Conservation (phyloP, 805 yeast species). For the Scheffersomyces stipitis region DNA sequence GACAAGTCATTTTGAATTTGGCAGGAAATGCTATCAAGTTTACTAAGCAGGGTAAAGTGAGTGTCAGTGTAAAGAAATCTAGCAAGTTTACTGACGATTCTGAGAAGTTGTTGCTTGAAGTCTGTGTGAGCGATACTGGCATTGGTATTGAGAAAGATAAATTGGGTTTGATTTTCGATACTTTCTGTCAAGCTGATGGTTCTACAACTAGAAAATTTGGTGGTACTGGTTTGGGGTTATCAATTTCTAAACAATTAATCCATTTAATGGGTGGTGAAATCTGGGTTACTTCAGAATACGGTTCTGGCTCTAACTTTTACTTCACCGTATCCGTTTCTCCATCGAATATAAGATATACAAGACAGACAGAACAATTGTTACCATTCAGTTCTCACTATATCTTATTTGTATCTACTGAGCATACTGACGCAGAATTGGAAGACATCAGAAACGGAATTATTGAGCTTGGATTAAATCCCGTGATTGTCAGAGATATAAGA, state of each 20-base stretch:
- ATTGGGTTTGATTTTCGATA: conserved; percentile 80
- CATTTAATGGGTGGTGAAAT: conserved; percentile 93
- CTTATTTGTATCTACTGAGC: conserved; percentile 67
- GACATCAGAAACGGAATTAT: conserved; percentile 51
- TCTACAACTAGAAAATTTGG: conserved; percentile 91
- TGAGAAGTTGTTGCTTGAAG: conserved; percentile 59
- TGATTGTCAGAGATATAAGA: conserved; percentile 53
- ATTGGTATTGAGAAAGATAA: conserved; percentile 87
- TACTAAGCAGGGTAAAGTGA: conserved; percentile 79
- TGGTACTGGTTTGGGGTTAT: conserved; percentile 87
- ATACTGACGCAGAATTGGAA: conserved; percentile 49
- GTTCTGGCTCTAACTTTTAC: conserved; percentile 79
- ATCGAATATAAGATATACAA: conserved; percentile 57
- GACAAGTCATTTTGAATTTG: conserved; percentile 82
- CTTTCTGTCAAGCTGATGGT: conserved; percentile 92
- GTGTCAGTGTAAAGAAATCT: conserved; percentile 66
- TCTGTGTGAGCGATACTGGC: conserved; percentile 88
- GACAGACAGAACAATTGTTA: conserved; percentile 65
- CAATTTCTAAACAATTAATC: conserved; percentile 83
- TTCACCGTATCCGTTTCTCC: conserved; percentile 81
- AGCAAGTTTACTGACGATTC: conserved; percentile 29
- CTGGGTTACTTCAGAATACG: conserved; percentile 83
- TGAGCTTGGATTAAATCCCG: conserved; percentile 61
- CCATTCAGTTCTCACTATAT: conserved; percentile 74
- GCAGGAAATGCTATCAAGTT: conserved; percentile 91